These are phyloP conservation scores for Leccinum uliginosum DNA, from an alignment of 768 basidiomycete species.

Conservation along the genomic window DNA sequence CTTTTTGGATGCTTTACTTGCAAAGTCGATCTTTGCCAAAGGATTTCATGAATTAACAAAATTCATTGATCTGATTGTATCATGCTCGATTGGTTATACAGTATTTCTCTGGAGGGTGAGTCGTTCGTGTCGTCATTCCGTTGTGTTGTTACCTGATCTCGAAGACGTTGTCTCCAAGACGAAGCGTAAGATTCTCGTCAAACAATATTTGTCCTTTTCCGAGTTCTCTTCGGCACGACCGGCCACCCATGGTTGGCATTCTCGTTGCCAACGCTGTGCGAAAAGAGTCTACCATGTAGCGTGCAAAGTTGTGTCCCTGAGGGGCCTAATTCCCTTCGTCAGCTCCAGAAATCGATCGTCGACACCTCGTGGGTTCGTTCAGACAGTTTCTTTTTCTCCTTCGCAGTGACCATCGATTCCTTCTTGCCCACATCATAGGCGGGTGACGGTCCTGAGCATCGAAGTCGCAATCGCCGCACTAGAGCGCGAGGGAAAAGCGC, in stretches of 20 bases:
- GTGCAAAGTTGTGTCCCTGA: neutral
- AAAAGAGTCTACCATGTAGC: neutral
- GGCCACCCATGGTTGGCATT: neutral
- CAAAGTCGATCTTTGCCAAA: slow-evolving; percentile 9
- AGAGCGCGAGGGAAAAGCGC: too few species aligned
- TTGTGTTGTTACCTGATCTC: neutral
- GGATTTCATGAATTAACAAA: neutral
- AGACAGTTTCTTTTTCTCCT: neutral
- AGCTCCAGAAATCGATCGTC: neutral
- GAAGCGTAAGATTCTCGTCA: neutral
- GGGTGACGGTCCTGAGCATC: too few species aligned
- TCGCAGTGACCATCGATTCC: too few species aligned
- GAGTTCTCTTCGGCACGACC: neutral
- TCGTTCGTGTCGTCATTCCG: neutral
- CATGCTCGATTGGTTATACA: neutral
- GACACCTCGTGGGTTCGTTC: neutral
- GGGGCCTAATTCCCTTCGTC: too few species aligned
- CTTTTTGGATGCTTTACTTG: slow-evolving; percentile 2
- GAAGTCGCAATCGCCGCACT: too few species aligned
- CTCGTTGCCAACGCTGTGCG: neutral
- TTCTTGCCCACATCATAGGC: too few species aligned
- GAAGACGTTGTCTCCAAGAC: neutral
- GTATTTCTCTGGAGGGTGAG: neutral
- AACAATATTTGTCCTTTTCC: neutral
- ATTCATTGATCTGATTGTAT: neutral